Base-by-base conservation (phyloP, 148 eudicot genomes). In the Cornus suecica region DNA sequence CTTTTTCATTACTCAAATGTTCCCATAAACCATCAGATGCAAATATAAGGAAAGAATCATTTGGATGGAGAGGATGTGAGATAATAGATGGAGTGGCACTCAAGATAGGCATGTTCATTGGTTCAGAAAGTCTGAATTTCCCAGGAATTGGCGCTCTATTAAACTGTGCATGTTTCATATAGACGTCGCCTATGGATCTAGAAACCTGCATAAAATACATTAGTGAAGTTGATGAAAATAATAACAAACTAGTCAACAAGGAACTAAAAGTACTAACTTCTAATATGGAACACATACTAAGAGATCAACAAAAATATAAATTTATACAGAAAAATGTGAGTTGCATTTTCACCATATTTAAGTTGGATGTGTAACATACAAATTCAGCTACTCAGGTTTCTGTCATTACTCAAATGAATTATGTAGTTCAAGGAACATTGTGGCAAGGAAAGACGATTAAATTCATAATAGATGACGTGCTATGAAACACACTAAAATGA, bases 21-120 rank as follows among this genome's bases (percentile, higher is more conserved):
- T 91, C 96, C 96, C 96, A 91, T 82, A 91, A 82, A 76, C 90
- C 89, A 84, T 89, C 94, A 74, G 94, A 90, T 80, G 94, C 94
- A 85, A 90, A 86, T 77, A 90, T 90, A 69, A 90, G 77, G 80
- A 90, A 90, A 68, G 78, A 82, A 83, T 90, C 94, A 81, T 82
- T 78, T 27, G 87, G 85, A 25, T 90, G 84, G 34, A 90, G 76
- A 66, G 76, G 88, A 82, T 90, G 89, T 74, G 86, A 66, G 73
- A 84, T 27, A 75, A 88, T 80, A 72, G 94, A 90, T 42, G 94
- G 94, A 74, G 67, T 78, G 27, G 94, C 88, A 70, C 76, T 73
- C 87, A 90, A 34, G 69, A 90, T 80, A 65, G 94, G 94, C 91
- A 80, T 84, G 51, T 84, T 69, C 72, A 90, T 79, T 37, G 91